Conservation (phyloP, 164 flowering plant genomes). For the Santalum album region DNA sequence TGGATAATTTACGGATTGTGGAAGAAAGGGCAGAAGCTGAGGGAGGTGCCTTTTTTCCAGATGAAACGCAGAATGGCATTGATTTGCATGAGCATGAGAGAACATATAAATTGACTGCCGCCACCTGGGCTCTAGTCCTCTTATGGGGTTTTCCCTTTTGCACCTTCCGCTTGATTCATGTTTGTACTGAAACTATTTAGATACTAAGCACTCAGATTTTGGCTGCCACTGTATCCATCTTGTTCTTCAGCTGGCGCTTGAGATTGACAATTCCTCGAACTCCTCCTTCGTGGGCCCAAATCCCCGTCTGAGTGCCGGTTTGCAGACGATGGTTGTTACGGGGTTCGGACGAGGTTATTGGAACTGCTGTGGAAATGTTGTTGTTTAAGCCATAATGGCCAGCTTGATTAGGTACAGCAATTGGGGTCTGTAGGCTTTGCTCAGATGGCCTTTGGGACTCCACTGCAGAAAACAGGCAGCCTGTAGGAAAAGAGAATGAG, state of each 20-base stretch:
- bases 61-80: too few relatives aligned
- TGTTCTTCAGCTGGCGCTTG: constrained; percentile 9
- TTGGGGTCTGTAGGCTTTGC: constrained; percentile 14
- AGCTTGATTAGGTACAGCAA: constrained; percentile 9
- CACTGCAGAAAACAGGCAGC: too few relatives aligned
- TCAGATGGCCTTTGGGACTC: constrained; percentile 21
- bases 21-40: too few relatives aligned
- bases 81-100: too few relatives aligned
- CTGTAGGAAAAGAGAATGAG: too few relatives aligned
- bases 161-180: constrained; percentile 9
- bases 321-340: too few relatives aligned
- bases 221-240: constrained; percentile 6
- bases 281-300: constrained; percentile 13
- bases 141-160: constrained; percentile 17
- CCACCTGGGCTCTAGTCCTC: constrained; percentile 11
- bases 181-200: constrained; percentile 7
- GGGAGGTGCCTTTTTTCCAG: too few relatives aligned
- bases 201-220: constrained; percentile 3
- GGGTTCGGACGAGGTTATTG: constrained; percentile 15
- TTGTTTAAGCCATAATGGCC: constrained; percentile 9
- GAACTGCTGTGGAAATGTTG: constrained; percentile 15
- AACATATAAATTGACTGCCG: constrained; percentile 5
- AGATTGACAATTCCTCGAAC: constrained; percentile 7
- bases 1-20: too few relatives aligned
- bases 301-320: constrained; percentile 22